Evolutionary conservation across 2,329 filamentous ascomycete species (phyloP).

Genomic region (Colletotrichum spaethianum): DNA sequence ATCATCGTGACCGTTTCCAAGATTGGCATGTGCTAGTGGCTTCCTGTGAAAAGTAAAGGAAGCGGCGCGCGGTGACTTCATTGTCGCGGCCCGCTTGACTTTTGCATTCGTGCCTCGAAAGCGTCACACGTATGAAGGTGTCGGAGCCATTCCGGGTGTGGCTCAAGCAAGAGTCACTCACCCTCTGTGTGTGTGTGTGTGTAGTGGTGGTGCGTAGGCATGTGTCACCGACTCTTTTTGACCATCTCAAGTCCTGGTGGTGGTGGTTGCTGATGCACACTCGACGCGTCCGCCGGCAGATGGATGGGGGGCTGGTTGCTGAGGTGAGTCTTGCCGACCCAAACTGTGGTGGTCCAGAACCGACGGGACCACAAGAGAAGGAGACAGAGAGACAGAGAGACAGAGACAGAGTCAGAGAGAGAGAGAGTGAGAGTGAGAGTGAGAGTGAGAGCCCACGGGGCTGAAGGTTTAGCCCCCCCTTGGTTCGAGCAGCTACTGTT

Average conservation of each 20-base stretch:
- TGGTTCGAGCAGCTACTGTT: too few relatives aligned
- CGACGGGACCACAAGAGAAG: too few relatives aligned
- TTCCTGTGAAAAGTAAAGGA: neutral
- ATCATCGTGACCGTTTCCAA: neutral
- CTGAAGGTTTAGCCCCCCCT: constrained; percentile 10
- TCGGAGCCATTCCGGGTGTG: constrained; percentile 1
- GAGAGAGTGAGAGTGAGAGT: too few relatives aligned
- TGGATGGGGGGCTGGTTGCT: constrained; percentile 8
- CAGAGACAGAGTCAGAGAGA: too few relatives aligned
- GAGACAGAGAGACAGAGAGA: too few relatives aligned
- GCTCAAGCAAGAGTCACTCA: too few relatives aligned
- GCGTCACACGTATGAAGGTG: constrained; percentile 13
- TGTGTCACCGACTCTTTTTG: constrained; percentile 15
- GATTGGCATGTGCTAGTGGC: neutral
- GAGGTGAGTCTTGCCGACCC: neutral
- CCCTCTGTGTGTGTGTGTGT: too few relatives aligned
- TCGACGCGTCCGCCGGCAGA: constrained; percentile 11
- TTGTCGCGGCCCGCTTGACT: neutral
- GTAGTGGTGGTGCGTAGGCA: too few relatives aligned
- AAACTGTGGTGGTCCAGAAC: too few relatives aligned
- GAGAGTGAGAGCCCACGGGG: too few relatives aligned
- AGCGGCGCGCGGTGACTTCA: neutral
- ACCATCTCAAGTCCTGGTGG: neutral
- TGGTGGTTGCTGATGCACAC: neutral
- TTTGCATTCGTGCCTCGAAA: neutral